These are phyloP conservation scores for Biscutella laevigata DNA, from an alignment of 441 rosid genomes.

Conservation along the genomic window DNA sequence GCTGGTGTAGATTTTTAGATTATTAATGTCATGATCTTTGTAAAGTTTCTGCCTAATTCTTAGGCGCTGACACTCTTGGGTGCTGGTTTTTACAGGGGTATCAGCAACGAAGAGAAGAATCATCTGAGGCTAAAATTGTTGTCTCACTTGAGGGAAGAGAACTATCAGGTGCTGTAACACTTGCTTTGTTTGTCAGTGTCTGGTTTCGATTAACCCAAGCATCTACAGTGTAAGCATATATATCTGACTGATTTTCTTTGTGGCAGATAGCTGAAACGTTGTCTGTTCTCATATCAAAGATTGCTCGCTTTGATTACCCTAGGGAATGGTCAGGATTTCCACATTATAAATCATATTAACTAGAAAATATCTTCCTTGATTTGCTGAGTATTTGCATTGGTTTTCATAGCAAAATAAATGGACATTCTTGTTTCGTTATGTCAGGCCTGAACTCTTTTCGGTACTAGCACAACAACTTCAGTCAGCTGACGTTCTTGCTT, in stretches of 20 bases:
- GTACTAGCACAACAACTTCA: slow-evolving; percentile 81
- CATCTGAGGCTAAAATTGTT: slow-evolving; percentile 70
- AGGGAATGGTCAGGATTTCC: slow-evolving; percentile 46
- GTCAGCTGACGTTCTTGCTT: slow-evolving; percentile 67
- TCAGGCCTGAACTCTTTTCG: slow-evolving; percentile 88
- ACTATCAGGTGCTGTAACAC: slow-evolving; percentile 48
- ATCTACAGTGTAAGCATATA: background rate
- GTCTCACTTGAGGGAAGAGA: slow-evolving; percentile 81
- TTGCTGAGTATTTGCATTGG: background rate
- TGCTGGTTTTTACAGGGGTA: slow-evolving; percentile 48
- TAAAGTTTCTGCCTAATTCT: background rate
- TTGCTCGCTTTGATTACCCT: slow-evolving; percentile 96
- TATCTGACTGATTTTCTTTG: slow-evolving; percentile 6
- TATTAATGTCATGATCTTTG: background rate
- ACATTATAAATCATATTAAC: background rate
- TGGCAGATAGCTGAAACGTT: slow-evolving; percentile 74
- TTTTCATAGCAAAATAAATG: slow-evolving; percentile 5
- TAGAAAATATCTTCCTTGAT: background rate
- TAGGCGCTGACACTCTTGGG: slow-evolving; percentile 8
- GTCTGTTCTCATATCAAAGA: slow-evolving; percentile 88
- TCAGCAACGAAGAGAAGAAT: slow-evolving; percentile 74
- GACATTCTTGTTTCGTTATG: slow-evolving; percentile 20
- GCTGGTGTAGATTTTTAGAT: slow-evolving; percentile 1
- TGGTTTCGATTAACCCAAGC: background rate
- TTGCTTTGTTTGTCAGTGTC: slow-evolving; percentile 5